phyloP scores from a whole-genome alignment of 164 flowering plant genomes.

The Dillenia turbinata region DNA sequence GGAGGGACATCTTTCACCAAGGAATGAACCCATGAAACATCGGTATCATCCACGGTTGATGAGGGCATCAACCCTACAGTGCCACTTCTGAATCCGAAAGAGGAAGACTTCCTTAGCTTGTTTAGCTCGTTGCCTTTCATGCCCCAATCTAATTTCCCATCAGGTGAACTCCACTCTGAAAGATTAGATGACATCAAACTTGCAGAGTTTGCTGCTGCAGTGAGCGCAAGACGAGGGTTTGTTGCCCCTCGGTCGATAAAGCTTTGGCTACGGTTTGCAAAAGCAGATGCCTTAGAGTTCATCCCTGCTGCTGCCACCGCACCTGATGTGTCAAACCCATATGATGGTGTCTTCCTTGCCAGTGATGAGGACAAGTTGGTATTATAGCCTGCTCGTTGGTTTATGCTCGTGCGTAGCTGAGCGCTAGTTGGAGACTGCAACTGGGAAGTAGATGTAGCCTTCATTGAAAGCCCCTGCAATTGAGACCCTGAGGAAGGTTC shows the following conservation, averaged over 20 bases:
- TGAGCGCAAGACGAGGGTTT: conserved; percentile 22
- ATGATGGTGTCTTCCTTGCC: conserved; percentile 39
- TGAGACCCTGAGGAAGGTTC: conserved; percentile 52
- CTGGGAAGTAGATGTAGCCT: conserved; percentile 31
- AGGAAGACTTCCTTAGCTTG: conserved; percentile 78
- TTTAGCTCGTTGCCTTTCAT: conserved; percentile 69
- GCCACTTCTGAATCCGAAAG: conserved; percentile 62
- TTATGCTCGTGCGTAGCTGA: conserved; percentile 49
- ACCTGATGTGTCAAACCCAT: conserved; percentile 46
- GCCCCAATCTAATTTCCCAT: conserved; percentile 89
- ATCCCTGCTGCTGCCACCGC: conserved; percentile 62
- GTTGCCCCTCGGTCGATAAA: conserved; percentile 58
- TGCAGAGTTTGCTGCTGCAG: conserved; percentile 16
- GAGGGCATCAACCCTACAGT: conserved; percentile 8
- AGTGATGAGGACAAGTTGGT: conserved; percentile 47
- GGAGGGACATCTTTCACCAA: conserved; percentile 70
- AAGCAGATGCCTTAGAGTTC: conserved; percentile 70
- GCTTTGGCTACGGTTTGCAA: conserved; percentile 85
- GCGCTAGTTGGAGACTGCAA: conserved; percentile 51
- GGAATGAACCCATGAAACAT: conserved; percentile 87
- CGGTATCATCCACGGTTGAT: conserved; percentile 48
- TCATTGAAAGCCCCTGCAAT: conserved; percentile 39
- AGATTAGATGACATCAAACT: conserved; percentile 30
- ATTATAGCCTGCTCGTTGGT: conserved; percentile 54
- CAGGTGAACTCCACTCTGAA: conserved; percentile 80